phyloP scores from a whole-genome alignment of 2,329 filamentous ascomycete genomes.

The Aspergillus thermomutatus region DNA sequence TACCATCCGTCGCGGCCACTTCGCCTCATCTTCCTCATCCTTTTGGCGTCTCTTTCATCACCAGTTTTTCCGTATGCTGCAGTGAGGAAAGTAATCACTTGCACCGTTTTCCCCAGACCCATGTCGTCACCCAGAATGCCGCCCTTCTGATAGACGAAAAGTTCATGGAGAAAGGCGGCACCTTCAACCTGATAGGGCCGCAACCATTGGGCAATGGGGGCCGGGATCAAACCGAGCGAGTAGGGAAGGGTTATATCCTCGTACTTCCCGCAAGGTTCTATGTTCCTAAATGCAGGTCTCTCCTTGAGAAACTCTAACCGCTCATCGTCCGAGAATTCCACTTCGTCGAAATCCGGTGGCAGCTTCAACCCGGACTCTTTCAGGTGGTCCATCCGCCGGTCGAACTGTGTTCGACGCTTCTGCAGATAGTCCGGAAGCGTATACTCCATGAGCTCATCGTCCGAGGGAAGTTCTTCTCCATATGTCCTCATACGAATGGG shows the following conservation, averaged over 20 bases:
- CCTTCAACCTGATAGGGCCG: conserved; percentile 89
- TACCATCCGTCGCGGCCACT: conserved; percentile 66
- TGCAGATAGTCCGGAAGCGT: conserved; percentile 70
- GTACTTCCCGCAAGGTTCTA: conserved; percentile 65
- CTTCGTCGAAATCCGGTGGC: conserved; percentile 71
- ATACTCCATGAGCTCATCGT: conserved; percentile 55
- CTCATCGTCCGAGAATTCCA: conserved; percentile 73
- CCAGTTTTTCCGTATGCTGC: conserved; percentile 92
- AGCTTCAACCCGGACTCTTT: conserved; percentile 68
- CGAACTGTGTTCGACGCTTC: conserved; percentile 66
- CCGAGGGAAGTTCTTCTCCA: conserved; percentile 47
- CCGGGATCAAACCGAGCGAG: conserved; percentile 79
- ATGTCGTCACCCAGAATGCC: conserved; percentile 94
- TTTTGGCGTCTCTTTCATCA: conserved; percentile 77
- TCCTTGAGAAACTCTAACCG: conserved; percentile 60
- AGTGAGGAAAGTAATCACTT: conserved; percentile 88
- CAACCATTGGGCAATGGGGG: conserved; percentile 84
- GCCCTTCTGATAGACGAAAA: conserved; percentile 88
- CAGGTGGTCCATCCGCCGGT: conserved; percentile 56
- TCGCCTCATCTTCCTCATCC: conserved; percentile 81
- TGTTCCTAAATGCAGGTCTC: conserved; percentile 64
- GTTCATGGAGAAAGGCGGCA: conserved; percentile 77
- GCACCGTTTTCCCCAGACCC: conserved; percentile 95
- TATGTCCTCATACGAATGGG: conserved; percentile 40
- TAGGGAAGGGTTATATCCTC: conserved; percentile 70